A percentile compares a stretch with the other conserved stretches of the same genome.
Conservation (phyloP, 169 alveolate species). For the Neospora caninum region DNA sequence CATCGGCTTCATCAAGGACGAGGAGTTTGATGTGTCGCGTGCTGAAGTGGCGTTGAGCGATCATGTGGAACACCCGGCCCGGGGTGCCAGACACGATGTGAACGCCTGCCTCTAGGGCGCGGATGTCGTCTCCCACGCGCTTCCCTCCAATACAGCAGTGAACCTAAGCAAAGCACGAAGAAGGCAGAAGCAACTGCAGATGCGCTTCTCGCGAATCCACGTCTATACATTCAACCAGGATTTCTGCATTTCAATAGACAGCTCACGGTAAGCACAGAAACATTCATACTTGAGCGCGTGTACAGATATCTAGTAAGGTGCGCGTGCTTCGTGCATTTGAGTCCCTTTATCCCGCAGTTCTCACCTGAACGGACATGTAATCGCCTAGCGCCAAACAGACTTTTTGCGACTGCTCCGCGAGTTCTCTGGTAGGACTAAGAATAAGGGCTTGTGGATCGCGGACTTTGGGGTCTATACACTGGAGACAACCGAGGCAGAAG, state of each 20-base stretch:
- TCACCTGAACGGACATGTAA: constrained; percentile 89
- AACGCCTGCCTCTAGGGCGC: constrained; percentile 96
- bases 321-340: not conserved
- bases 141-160: constrained; percentile 98
- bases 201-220: not conserved
- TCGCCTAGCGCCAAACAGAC: constrained; percentile 98
- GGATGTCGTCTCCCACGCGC: constrained; percentile 95
- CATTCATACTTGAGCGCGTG: not conserved
- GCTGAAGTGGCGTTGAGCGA: constrained; percentile 93
- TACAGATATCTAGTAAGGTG: not conserved
- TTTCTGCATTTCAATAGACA: not conserved
- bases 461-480: constrained; percentile 86
- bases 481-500: constrained; percentile 96
- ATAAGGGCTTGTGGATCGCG: constrained; percentile 87
- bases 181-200: not conserved
- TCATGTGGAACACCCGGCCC: constrained; percentile 98
- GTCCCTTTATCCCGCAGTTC: constrained; percentile 69
- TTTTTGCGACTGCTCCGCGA: constrained; percentile 97
- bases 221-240: not conserved
- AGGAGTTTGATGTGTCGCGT: constrained; percentile 95
- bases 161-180: constrained; percentile 58
- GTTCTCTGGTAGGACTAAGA: constrained; percentile 97
- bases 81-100: constrained; percentile 99
- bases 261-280: not conserved
- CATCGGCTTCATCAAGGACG: constrained; percentile 99